These are phyloP conservation scores for Peribolospora kevripleyi DNA, from an alignment of 768 basidiomycete genomes.

Conservation along the genomic window DNA sequence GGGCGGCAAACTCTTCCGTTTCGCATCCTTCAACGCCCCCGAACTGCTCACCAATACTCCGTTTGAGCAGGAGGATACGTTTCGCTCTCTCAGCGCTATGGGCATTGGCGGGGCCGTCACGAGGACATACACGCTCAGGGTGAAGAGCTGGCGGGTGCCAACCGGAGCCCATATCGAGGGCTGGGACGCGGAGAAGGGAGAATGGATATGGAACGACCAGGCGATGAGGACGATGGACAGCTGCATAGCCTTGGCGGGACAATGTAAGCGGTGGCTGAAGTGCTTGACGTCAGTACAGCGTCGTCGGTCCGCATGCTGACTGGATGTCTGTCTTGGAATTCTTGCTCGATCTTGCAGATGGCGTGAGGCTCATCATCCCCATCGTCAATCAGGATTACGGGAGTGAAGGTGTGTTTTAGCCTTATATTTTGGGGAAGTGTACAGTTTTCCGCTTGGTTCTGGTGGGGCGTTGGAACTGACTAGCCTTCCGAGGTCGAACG, in stretches of 20 bases:
- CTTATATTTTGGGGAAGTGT: background rate
- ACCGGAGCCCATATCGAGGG: constrained; percentile 10
- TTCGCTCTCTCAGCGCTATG: background rate
- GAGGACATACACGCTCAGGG: constrained; percentile 9
- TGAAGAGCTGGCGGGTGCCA: constrained; percentile 3
- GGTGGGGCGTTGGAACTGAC: too few species aligned
- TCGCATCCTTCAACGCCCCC: constrained; percentile 12
- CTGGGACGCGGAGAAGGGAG: constrained; percentile 8
- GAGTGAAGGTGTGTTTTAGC: background rate
- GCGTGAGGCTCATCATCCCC: constrained; percentile 11
- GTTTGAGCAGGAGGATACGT: constrained; percentile 11
- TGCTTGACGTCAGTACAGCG: background rate
- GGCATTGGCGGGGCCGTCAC: constrained; percentile 6
- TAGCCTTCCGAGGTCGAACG: too few species aligned
- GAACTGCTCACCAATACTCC: constrained; percentile 11
- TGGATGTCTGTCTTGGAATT: too few species aligned
- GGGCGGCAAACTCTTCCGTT: constrained; percentile 9
- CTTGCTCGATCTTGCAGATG: background rate
- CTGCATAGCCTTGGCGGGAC: constrained; percentile 6
- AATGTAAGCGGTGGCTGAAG: background rate
- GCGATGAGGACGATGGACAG: constrained; percentile 6
- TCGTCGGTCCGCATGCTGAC: background rate
- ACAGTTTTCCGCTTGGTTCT: too few species aligned
- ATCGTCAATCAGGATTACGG: constrained; percentile 13
- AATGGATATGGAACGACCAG: constrained; percentile 10